phyloP scores from a whole-genome alignment of 805 yeast genomes.

The Candida germanica region DNA sequence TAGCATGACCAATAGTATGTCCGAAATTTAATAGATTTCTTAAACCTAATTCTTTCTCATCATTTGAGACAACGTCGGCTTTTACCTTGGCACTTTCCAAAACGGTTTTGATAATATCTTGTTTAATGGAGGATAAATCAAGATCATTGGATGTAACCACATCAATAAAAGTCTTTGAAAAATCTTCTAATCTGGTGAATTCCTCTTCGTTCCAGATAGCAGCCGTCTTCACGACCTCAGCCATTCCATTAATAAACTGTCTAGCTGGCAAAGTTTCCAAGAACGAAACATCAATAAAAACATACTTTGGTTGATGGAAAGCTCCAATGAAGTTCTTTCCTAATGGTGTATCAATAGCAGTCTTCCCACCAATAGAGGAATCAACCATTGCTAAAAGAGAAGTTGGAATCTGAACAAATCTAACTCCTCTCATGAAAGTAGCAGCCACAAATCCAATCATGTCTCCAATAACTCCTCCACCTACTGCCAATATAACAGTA shows the following conservation, averaged over 20 bases:
- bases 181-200: conserved; percentile 76
- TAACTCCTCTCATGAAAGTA: conserved; percentile 96
- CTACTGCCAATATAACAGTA: conserved; percentile 89
- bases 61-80: conserved; percentile 89
- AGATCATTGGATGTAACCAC: conserved; percentile 46
- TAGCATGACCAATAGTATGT: conserved; percentile 96
- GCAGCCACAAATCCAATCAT: conserved; percentile 99
- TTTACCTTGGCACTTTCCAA: conserved; percentile 84
- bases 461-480: conserved; percentile 98
- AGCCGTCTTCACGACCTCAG: conserved; percentile 96
- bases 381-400: conserved; percentile 95
- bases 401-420: conserved; percentile 92
- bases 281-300: conserved; percentile 84
- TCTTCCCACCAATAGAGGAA: conserved; percentile 96
- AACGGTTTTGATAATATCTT: conserved; percentile 75
- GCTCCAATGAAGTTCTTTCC: conserved; percentile 97
- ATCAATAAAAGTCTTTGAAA: conserved; percentile 65
- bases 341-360: conserved; percentile 94
- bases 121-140: conserved; percentile 65
- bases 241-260: conserved; percentile 97
- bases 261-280: conserved; percentile 85
- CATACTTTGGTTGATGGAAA: conserved; percentile 92
- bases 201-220: conserved; percentile 95
- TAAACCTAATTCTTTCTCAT: conserved; percentile 93
- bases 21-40: conserved; percentile 93